Evolutionary conservation across 495 filamentous ascomycete genomes (phyloP).

Genomic region (Trichoderma erinaceum): DNA sequence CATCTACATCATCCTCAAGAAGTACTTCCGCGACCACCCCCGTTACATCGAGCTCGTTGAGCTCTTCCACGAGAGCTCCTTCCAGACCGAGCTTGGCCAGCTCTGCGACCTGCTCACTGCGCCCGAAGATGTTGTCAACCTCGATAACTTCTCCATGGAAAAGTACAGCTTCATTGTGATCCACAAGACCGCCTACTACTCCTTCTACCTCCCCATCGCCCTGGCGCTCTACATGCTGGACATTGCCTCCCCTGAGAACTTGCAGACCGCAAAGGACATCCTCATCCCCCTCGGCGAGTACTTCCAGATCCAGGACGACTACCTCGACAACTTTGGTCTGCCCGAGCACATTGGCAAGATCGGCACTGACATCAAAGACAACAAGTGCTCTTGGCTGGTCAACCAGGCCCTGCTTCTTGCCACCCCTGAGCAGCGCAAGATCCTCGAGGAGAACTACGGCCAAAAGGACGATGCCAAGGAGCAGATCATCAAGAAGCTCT

Average conservation of each 20-base stretch:
- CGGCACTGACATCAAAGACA: conserved; percentile 96
- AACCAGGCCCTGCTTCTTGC: conserved; percentile 82
- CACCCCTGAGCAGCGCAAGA: conserved; percentile 71
- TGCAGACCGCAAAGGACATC: conserved; percentile 80
- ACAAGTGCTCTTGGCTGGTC: conserved; percentile 97
- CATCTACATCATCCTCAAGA: conserved; percentile 89
- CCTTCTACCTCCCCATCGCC: conserved; percentile 96
- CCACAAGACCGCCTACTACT: conserved; percentile 99
- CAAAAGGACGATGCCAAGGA: conserved; percentile 77
- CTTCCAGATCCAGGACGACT: conserved; percentile 98
- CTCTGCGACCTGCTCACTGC: conserved; percentile 91
- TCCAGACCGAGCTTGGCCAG: conserved; percentile 92
- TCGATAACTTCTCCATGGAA: conserved; percentile 86
- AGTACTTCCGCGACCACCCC: conserved; percentile 79
- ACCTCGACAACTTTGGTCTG: conserved; percentile 92
- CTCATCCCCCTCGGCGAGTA: conserved; percentile 98
- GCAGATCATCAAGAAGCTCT: conserved; percentile 79
- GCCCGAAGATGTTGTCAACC: conserved; percentile 83
- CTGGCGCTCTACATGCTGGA: conserved; percentile 77
- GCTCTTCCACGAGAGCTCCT: conserved; percentile 89
- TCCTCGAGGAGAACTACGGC: conserved; percentile 82
- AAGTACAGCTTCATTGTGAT: conserved; percentile 98
- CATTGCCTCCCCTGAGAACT: conserved; percentile 74
- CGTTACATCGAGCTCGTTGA: conserved; percentile 86
- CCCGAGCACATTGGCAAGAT: conserved; percentile 93